Evolutionary conservation across 2,329 filamentous ascomycete species (phyloP).

Genomic region (Stylonectria norvegica): DNA sequence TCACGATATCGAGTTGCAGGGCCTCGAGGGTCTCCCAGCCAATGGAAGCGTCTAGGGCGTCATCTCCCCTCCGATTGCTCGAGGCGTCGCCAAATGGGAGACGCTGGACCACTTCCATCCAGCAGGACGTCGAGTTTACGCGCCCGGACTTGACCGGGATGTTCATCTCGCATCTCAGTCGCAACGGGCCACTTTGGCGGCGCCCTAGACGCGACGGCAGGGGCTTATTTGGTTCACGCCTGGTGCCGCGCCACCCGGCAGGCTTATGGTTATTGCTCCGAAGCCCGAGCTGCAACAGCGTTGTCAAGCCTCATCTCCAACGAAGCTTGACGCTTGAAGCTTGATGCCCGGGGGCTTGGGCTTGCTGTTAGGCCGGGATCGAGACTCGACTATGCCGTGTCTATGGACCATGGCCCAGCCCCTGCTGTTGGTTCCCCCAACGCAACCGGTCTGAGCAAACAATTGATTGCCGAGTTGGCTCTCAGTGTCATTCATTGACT

Average conservation of each 20-base stretch:
- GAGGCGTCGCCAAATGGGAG: constrained; percentile 39
- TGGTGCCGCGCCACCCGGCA: constrained; percentile 35
- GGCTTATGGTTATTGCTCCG: constrained; percentile 4
- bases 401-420: no score
- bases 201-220: constrained; percentile 10
- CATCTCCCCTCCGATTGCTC: constrained; percentile 47
- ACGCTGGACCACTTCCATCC: constrained; percentile 40
- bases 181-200: constrained; percentile 5
- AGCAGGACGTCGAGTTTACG: constrained; percentile 50
- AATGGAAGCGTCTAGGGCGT: constrained; percentile 38
- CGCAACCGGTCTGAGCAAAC: no score
- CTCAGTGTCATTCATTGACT: constrained; percentile 2
- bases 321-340: neutral
- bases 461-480: no score
- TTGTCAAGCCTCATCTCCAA: neutral
- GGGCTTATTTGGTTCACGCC: constrained; percentile 26
- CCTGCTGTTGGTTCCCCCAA: no score
- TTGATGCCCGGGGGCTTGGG: no score
- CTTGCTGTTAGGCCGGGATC: no score
- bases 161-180: constrained; percentile 18
- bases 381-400: no score
- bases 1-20: constrained; percentile 19
- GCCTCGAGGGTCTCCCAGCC: constrained; percentile 26
- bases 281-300: constrained; percentile 3
- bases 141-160: constrained; percentile 46